Percentiles rank a stretch among this genome's conserved stretches.
Evolutionary conservation across 2,329 filamentous ascomycete genomes (phyloP).

Genomic region (Pseudopithomyces chartarum): DNA sequence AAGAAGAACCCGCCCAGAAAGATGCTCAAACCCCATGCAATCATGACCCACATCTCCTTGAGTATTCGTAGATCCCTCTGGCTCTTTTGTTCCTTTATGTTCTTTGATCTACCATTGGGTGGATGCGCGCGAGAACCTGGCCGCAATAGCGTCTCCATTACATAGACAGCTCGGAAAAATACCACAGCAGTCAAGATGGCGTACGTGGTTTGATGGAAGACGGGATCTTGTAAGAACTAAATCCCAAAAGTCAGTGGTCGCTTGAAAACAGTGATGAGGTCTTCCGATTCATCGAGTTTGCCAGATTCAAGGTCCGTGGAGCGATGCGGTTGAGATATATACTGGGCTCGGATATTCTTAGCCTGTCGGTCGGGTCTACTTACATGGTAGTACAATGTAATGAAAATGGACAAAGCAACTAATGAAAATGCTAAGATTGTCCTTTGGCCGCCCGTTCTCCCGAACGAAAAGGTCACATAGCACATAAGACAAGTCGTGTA

Average conservation of each 20-base stretch:
- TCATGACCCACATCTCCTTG: conserved; percentile 77
- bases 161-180: conserved; percentile 74
- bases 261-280: too few species aligned
- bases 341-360: not conserved
- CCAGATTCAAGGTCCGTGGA: too few species aligned
- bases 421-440: conserved; percentile 62
- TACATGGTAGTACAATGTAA: conserved; percentile 76
- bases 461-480: conserved; percentile 77
- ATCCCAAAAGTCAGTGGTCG: too few species aligned
- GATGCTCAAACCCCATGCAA: conserved; percentile 68
- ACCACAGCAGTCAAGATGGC: conserved; percentile 72
- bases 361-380: not conserved
- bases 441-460: conserved; percentile 58
- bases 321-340: not conserved
- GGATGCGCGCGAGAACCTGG: conserved; percentile 56
- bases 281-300: too few species aligned
- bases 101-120: conserved; percentile 37
- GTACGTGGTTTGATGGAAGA: conserved; percentile 83
- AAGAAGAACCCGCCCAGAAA: conserved; percentile 77
- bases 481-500: conserved; percentile 72
- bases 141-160: conserved; percentile 72
- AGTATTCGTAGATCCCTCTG: conserved; percentile 62
- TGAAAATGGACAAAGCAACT: conserved; percentile 61
- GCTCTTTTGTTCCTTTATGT: conserved; percentile 55
- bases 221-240: conserved; percentile 73